Evolutionary conservation across 192 early-diverging fungal genomes (phyloP).

Genomic region (Jimgerdemannia flammicorona): DNA sequence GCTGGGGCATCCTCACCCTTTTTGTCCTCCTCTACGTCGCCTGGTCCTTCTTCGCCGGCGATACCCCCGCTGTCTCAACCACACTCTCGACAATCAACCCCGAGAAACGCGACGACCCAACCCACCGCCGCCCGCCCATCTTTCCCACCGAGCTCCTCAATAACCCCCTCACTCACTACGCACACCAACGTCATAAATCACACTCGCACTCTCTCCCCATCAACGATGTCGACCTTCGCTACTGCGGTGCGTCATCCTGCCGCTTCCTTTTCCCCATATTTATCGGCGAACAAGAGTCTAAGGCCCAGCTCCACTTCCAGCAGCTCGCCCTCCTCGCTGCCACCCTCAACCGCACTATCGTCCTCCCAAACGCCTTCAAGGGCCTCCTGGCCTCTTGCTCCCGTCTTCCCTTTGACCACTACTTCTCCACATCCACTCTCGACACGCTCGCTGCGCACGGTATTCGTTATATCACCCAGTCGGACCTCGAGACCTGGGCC

Average conservation of each 20-base stretch:
- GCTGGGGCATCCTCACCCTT: no score
- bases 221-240: slow-evolving; percentile 3
- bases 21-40: no score
- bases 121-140: no score
- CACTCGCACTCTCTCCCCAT: neutral
- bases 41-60: no score
- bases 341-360: neutral
- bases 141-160: no score
- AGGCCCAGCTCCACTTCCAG: slow-evolving; percentile 8
- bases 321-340: slow-evolving; percentile 4
- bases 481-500: slow-evolving; percentile 5
- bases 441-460: neutral
- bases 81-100: no score
- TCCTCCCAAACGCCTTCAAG: slow-evolving; percentile 7
- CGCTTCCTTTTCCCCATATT: slow-evolving; percentile 10
- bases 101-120: no score
- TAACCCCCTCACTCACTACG: no score
- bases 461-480: slow-evolving; percentile 8
- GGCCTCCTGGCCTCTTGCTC: neutral
- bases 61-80: no score
- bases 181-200: no score
- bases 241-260: slow-evolving; percentile 6
- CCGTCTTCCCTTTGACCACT: slow-evolving; percentile 7
- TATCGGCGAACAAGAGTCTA: slow-evolving; percentile 12
- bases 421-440: slow-evolving; percentile 3